A percentile compares a stretch with the other conserved stretches of the same genome.
Evolutionary conservation across 495 filamentous ascomycete genomes (phyloP).

Genomic region (Tuber borchii): DNA sequence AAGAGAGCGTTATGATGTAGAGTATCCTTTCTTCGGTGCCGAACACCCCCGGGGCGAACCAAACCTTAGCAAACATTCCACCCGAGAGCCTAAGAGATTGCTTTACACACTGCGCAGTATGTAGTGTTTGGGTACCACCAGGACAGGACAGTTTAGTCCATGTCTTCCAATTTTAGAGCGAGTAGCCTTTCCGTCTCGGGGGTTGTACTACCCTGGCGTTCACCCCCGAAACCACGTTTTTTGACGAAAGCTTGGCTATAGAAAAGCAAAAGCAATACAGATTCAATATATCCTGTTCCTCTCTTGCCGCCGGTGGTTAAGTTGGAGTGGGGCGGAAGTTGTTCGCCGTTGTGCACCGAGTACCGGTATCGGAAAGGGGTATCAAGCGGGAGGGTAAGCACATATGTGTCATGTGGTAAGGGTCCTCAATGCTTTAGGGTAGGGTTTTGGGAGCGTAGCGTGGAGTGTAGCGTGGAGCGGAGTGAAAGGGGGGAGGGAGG

Average conservation of each 20-base stretch:
- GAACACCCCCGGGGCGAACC: background rate
- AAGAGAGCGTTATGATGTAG: background rate
- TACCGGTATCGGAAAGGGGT: background rate
- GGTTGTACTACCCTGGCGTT: background rate
- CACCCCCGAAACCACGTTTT: conserved; percentile 3
- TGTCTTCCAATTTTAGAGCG: background rate
- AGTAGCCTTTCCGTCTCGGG: background rate
- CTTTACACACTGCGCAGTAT: background rate
- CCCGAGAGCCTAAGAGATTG: background rate
- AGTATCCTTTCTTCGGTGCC: background rate
- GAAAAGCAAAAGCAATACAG: background rate
- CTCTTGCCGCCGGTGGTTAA: background rate
- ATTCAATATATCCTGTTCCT: background rate
- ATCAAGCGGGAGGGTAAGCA: background rate
- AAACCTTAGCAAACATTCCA: background rate
- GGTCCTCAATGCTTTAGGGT: background rate
- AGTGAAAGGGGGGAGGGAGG: background rate
- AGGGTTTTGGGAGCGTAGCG: background rate
- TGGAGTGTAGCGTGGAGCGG: background rate
- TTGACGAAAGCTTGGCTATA: background rate
- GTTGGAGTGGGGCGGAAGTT: background rate
- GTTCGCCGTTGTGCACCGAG: background rate
- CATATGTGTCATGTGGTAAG: background rate
- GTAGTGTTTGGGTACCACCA: background rate
- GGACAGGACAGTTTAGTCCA: background rate